Evolutionary conservation across 768 basidiomycete species (phyloP).

Genomic region (Lactifluus hygrophoroides): DNA sequence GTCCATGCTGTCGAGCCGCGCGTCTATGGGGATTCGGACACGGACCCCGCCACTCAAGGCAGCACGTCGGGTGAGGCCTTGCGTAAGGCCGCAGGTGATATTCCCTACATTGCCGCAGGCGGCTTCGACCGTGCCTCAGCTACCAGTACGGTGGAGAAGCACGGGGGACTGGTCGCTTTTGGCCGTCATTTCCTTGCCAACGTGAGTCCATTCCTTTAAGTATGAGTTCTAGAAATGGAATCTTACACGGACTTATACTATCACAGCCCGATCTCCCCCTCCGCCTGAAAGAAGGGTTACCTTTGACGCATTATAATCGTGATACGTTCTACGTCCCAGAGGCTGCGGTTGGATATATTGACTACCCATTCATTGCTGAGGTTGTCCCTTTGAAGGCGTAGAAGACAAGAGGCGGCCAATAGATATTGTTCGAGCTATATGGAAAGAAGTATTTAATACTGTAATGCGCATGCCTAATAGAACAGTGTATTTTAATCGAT

Average conservation of each 20-base stretch:
- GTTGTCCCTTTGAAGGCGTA: background rate
- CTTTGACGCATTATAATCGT: constrained; percentile 1
- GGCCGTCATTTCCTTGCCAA: constrained; percentile 12
- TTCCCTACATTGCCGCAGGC: constrained; percentile 2
- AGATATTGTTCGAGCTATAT: too few relatives aligned
- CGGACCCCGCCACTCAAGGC: too few relatives aligned
- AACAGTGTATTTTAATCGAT: too few relatives aligned
- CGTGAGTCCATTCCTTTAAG: background rate
- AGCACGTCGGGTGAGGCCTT: background rate
- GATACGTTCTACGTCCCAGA: background rate
- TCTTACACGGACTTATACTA: background rate
- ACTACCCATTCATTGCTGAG: background rate
- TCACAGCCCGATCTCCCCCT: constrained; percentile 16
- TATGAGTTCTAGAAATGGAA: background rate
- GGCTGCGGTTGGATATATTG: background rate
- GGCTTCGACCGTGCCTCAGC: constrained; percentile 6
- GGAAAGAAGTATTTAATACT: too few relatives aligned
- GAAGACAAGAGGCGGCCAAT: background rate
- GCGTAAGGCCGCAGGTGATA: background rate
- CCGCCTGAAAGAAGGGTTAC: constrained; percentile 2
- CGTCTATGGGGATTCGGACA: background rate
- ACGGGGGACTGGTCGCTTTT: constrained; percentile 9
- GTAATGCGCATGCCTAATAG: too few relatives aligned
- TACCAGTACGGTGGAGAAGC: background rate
- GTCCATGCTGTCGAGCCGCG: constrained; percentile 5